Conservation (phyloP, 164 flowering plant species). For the Echeveria elegans region DNA sequence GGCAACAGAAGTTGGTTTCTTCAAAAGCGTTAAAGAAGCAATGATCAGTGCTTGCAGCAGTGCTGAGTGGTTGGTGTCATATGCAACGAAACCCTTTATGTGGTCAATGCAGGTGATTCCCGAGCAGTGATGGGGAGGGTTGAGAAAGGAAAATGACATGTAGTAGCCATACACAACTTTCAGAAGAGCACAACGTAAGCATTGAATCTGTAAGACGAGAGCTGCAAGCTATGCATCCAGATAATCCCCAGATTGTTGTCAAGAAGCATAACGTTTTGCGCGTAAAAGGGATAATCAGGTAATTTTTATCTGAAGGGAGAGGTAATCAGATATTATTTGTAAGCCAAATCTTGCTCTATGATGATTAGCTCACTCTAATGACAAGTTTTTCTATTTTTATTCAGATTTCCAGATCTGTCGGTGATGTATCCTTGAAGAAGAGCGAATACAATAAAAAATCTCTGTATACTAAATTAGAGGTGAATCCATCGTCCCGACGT, state of each 20-base stretch:
- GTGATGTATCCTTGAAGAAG: constrained; percentile 1
- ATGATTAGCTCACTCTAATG: too few relatives aligned
- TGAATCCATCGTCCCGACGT: too few relatives aligned
- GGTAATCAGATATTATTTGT: not conserved
- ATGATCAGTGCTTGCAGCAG: not conserved
- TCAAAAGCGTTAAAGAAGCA: not conserved
- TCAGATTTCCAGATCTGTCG: constrained; percentile 2
- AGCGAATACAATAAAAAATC: not conserved
- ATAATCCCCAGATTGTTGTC: constrained; percentile 2
- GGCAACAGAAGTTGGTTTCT: constrained; percentile 1
- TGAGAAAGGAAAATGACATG: not conserved
- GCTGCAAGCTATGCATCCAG: not conserved
- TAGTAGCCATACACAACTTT: not conserved
- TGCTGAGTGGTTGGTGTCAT: constrained; percentile 1
- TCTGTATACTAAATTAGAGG: not conserved
- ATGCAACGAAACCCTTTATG: not conserved
- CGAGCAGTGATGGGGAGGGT: constrained; percentile 4
- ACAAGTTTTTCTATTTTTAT: too few relatives aligned
- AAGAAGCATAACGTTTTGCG: constrained; percentile 5
- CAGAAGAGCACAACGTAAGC: constrained; percentile 6
- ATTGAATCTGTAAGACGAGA: not conserved
- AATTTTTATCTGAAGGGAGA: not conserved
- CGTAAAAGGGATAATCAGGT: constrained; percentile 2
- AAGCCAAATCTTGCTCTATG: too few relatives aligned
- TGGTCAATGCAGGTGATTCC: constrained; percentile 4